A percentile compares a stretch with the other conserved stretches of the same genome.
phyloP scores from a whole-genome alignment of 768 basidiomycete species.

The Pleurotus eryngii region DNA sequence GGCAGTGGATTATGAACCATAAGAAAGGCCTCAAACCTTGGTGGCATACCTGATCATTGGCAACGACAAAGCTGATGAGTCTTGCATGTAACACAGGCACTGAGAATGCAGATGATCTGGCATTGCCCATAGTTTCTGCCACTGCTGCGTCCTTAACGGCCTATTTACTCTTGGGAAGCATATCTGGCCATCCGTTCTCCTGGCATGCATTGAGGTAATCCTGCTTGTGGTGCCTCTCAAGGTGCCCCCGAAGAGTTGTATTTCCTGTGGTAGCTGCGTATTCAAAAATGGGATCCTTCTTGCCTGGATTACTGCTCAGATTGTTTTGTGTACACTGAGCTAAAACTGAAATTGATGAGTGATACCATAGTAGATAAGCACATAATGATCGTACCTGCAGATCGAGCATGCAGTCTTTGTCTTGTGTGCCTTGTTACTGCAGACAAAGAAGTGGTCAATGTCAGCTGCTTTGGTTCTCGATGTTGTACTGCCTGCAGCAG shows the following conservation, averaged over 20 bases:
- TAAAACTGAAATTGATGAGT: not conserved
- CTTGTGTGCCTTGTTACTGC: too few species aligned
- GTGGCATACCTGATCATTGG: conserved; percentile 6
- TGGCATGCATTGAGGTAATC: not conserved
- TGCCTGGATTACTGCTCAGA: not conserved
- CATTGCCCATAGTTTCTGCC: not conserved
- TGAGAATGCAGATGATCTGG: not conserved
- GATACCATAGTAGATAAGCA: too few species aligned
- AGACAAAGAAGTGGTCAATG: too few species aligned
- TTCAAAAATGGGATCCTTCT: not conserved
- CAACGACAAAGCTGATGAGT: conserved; percentile 8
- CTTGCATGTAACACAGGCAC: not conserved
- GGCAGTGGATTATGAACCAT: not conserved
- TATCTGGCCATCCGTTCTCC: not conserved
- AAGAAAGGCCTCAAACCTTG: not conserved
- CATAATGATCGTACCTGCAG: too few species aligned
- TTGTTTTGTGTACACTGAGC: not conserved
- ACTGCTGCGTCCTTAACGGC: not conserved
- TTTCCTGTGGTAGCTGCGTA: not conserved
- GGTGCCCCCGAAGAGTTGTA: not conserved
- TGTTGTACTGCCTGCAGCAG: too few species aligned
- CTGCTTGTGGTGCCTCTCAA: conserved; percentile 2
- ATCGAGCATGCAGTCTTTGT: too few species aligned
- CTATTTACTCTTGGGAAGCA: not conserved
- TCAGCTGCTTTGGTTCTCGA: too few species aligned